Evolutionary conservation across 257 asterid species (phyloP).

Genomic region (Handroanthus guayacan): DNA sequence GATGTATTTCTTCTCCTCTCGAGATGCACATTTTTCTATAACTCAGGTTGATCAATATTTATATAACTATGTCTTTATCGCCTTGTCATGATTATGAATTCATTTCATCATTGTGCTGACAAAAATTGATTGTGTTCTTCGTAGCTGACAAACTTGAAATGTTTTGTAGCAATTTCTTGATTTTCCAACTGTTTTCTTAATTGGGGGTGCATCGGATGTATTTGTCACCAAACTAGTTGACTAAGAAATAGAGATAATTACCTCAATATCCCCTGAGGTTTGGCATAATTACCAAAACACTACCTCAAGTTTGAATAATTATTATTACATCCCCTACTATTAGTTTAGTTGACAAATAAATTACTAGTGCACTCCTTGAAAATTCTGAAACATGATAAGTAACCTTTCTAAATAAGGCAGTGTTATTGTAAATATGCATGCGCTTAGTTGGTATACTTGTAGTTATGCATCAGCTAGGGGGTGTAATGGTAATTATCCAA

Average conservation of each 20-base stretch:
- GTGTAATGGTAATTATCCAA: no score
- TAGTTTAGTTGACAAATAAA: no score
- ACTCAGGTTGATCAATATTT: conserved; percentile 54
- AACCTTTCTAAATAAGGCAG: no score
- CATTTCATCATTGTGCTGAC: conserved; percentile 13
- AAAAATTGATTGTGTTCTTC: conserved; percentile 24
- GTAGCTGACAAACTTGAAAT: conserved; percentile 68
- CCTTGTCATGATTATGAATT: background rate
- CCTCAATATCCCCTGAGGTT: no score
- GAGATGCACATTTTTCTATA: conserved; percentile 74
- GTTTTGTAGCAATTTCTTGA: conserved; percentile 77
- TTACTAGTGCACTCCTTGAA: no score
- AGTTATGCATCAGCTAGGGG: no score
- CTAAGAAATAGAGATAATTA: conserved; percentile 27
- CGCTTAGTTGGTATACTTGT: no score
- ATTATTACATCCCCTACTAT: no score
- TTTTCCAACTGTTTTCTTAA: conserved; percentile 73
- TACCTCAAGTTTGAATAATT: no score
- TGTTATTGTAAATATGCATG: no score
- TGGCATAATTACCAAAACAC: no score
- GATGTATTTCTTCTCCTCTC: conserved; percentile 80
- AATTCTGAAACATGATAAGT: no score
- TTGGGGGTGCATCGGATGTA: conserved; percentile 72
- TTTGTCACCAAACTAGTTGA: conserved; percentile 80
- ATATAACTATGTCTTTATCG: background rate